These are phyloP conservation scores for Fusarium liriodendri DNA, from an alignment of 2,329 filamentous ascomycete species.

Conservation along the genomic window DNA sequence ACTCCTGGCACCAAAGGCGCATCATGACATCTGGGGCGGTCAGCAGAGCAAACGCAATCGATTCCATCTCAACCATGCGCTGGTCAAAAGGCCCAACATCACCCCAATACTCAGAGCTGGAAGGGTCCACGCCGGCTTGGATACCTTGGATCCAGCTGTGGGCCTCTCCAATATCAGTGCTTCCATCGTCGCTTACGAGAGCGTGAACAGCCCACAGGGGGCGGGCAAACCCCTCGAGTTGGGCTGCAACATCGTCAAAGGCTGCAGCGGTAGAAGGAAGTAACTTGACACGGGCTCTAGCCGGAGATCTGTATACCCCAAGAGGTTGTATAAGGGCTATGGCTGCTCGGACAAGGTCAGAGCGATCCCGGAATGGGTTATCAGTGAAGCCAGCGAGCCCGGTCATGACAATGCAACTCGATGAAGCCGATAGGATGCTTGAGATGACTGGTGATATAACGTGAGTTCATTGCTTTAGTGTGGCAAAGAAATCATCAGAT, in stretches of 20 bases:
- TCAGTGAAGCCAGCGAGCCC: conserved; percentile 52
- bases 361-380: conserved; percentile 50
- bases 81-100: conserved; percentile 57
- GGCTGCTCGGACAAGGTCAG: conserved; percentile 49
- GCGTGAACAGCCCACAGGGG: conserved; percentile 20
- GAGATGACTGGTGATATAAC: neutral
- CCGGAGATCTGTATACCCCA: conserved; percentile 46
- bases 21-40: conserved; percentile 47
- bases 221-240: conserved; percentile 55
- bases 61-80: conserved; percentile 64
- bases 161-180: neutral
- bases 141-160: conserved; percentile 42
- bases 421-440: neutral
- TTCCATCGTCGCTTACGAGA: neutral
- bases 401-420: conserved; percentile 41
- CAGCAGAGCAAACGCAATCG: conserved; percentile 59
- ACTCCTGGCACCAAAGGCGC: conserved; percentile 39
- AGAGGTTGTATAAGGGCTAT: conserved; percentile 49
- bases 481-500: neutral
- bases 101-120: conserved; percentile 57
- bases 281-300: conserved; percentile 49
- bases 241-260: conserved; percentile 56
- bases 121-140: conserved; percentile 46
- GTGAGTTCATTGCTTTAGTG: neutral
- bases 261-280: conserved; percentile 50